These are phyloP conservation scores for Verticillium longisporum DNA, from an alignment of 2,329 filamentous ascomycete species.

Conservation along the genomic window DNA sequence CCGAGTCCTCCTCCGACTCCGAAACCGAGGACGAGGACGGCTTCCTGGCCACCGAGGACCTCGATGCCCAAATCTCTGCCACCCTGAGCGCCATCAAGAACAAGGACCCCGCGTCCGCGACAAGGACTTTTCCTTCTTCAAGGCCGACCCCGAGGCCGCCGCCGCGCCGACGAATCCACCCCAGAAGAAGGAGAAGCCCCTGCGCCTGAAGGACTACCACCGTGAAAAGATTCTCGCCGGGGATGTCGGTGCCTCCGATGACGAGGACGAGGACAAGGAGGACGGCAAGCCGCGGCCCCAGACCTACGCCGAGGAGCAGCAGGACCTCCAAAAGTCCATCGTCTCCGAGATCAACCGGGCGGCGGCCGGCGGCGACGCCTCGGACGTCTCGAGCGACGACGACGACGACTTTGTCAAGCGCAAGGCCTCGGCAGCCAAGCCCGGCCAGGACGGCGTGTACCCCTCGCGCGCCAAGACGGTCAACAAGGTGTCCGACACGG, in stretches of 20 bases:
- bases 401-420: conserved; percentile 69
- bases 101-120: conserved; percentile 90
- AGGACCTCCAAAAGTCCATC: conserved; percentile 69
- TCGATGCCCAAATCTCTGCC: conserved; percentile 82
- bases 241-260: conserved; percentile 50
- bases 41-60: conserved; percentile 74
- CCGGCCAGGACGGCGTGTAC: conserved; percentile 41
- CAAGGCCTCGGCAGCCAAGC: conserved; percentile 46
- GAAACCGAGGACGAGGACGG: conserved; percentile 89
- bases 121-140: conserved; percentile 64
- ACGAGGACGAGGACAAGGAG: conserved; percentile 36
- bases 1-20: conserved; percentile 60
- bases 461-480: conserved; percentile 43
- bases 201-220: conserved; percentile 87
- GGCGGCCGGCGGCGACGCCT: conserved; percentile 35
- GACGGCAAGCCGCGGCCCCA: conserved; percentile 43
- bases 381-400: conserved; percentile 45
- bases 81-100: conserved; percentile 81
- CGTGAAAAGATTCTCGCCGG: conserved; percentile 80
- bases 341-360: conserved; percentile 73
- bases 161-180: conserved; percentile 21
- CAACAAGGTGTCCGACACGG: conserved; percentile 47
- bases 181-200: conserved; percentile 70
- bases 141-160: conserved; percentile 35
- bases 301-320: conserved; percentile 87